Conservation (phyloP, 2,329 filamentous ascomycete species). For the Aspergillus sp. region DNA sequence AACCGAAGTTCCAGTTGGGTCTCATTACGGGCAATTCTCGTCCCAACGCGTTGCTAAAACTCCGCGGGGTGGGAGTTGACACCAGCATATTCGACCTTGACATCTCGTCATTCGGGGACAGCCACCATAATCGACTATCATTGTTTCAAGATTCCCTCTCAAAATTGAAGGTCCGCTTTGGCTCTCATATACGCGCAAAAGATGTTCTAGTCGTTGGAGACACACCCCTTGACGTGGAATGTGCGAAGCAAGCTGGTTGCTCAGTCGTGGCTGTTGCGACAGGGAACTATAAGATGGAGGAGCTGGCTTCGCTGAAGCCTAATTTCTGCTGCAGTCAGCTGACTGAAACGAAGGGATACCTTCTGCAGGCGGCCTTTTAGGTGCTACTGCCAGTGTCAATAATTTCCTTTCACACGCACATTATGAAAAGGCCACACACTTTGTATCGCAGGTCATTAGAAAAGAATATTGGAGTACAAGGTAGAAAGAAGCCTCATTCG, state of each 20-base stretch:
- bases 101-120: slow-evolving; percentile 18
- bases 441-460: neutral
- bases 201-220: slow-evolving; percentile 18
- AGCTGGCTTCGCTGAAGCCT: slow-evolving; percentile 12
- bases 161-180: slow-evolving; percentile 5
- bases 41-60: slow-evolving; percentile 16
- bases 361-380: neutral
- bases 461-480: neutral
- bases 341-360: slow-evolving; percentile 3
- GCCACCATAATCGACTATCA: slow-evolving; percentile 12
- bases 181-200: slow-evolving; percentile 3
- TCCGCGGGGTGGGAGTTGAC: slow-evolving; percentile 12
- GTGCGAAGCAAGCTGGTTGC: slow-evolving; percentile 17
- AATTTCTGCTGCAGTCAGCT: slow-evolving; percentile 2
- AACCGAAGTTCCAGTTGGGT: slow-evolving; percentile 7
- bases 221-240: slow-evolving; percentile 17
- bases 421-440: neutral
- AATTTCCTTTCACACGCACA: no score
- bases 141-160: slow-evolving; percentile 12
- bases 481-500: neutral
- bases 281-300: slow-evolving; percentile 17
- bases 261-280: slow-evolving; percentile 18
- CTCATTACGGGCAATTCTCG: slow-evolving; percentile 18
- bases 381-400: neutral
- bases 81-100: slow-evolving; percentile 14